Base-by-base conservation (phyloP, 2,329 filamentous ascomycete genomes). In the Fusarium chlamydosporum region DNA sequence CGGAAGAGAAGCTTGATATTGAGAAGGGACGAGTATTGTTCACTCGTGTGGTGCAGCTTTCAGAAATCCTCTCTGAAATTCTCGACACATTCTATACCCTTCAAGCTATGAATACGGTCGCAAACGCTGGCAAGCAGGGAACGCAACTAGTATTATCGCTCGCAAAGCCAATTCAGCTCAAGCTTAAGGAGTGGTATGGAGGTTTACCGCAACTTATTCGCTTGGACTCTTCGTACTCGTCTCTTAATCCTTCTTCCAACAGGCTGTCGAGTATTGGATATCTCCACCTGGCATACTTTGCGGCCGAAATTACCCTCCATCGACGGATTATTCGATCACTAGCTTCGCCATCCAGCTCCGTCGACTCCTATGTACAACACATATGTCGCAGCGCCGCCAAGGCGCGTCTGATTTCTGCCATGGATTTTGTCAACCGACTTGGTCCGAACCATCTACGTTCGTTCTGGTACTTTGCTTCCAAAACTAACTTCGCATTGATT, bases 361-460 rank as follows among this genome's bases (percentile, higher is more conserved):
- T 90, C 38, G 93, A 97, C 76, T 87, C 91, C 0, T 97, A 97
- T 74, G 89, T 97, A 50, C 88, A 94, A 56, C 93, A 96, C 79
- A 97, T 97, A 72, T 97, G 94, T 79, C 93, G 95, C 54, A 94
- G 91, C 59, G 95, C 95, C 6, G 95, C 95, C 54, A 97, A 97
- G 79, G 96, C 95, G 0, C 91, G 95, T 7, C 86, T 98, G 34
- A 97, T 97, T 76, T 96, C 92, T 23, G 94, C 94, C 68, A 97
- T 98, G 92, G 95, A 98, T 78, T 97, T 97, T 79, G 94, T 97
- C 73, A 97, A 97, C 80, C 91, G 95, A 1, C 87, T 98, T 33
- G 93, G 92, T 43, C 93, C 93, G 1, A 88, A 90, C 35, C 94
- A 98, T 74, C 85, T 97, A 31, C 89, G 91, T n/a, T 88, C 93